A percentile compares a stretch with the other conserved stretches of the same genome.
Conservation (phyloP, 2,329 filamentous ascomycete genomes). For the Diaporthe ilicicola region DNA sequence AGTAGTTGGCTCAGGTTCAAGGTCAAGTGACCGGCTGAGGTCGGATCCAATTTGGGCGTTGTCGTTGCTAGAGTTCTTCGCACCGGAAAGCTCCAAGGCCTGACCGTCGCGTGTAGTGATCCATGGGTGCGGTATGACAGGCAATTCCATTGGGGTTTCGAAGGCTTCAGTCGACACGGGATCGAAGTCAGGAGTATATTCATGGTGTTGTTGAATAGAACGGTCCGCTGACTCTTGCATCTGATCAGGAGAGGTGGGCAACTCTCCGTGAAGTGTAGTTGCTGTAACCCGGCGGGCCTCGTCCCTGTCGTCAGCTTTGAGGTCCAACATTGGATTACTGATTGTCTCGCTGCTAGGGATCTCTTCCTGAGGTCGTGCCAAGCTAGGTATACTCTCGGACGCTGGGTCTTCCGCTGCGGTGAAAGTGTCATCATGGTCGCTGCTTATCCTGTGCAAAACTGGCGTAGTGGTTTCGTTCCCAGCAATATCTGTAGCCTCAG, state of each 20-base stretch:
- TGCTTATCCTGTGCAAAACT: not conserved
- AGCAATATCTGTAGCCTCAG: not conserved
- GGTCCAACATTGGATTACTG: constrained; percentile 2
- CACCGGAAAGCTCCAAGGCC: not conserved
- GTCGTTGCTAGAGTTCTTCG: constrained; percentile 20
- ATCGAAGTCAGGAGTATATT: not conserved
- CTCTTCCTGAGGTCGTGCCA: constrained; percentile 3
- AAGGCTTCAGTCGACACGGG: constrained; percentile 16
- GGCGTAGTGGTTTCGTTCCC: not conserved
- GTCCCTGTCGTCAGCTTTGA: constrained; percentile 1
- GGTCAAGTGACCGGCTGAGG: constrained; percentile 27
- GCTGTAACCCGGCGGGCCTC: not conserved
- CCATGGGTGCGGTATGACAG: not conserved
- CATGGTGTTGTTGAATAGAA: not conserved
- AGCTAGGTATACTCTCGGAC: constrained; percentile 7
- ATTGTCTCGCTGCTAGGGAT: not conserved
- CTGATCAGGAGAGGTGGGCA: not conserved
- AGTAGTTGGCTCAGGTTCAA: not conserved
- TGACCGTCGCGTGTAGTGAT: not conserved
- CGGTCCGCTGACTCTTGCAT: not conserved
- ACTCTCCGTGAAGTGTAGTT: not conserved
- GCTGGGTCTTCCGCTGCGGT: constrained; percentile 21
- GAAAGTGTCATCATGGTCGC: not conserved
- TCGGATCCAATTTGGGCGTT: constrained; percentile 33
- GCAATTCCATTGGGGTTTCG: constrained; percentile 18